These are phyloP conservation scores for Leccinum fibrillosum DNA, from an alignment of 768 basidiomycete species.

Conservation along the genomic window DNA sequence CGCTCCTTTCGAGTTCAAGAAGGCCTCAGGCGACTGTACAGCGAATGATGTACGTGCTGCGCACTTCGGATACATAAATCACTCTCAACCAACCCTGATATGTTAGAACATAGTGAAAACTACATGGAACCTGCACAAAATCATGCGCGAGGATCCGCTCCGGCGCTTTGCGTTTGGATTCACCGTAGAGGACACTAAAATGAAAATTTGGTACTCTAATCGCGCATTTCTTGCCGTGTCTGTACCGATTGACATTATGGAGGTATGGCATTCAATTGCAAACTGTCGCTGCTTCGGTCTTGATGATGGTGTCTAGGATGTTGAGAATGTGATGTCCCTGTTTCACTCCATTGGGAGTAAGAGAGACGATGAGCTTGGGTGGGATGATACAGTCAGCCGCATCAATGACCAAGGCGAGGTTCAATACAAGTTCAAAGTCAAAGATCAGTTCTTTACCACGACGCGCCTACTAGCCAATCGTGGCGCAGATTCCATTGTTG, in stretches of 20 bases:
- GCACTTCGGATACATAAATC: too few species aligned
- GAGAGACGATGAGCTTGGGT: not conserved
- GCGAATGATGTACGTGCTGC: not conserved
- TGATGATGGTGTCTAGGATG: too few species aligned
- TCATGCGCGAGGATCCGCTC: not conserved
- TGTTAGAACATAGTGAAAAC: slow-evolving; percentile 18
- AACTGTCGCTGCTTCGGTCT: too few species aligned
- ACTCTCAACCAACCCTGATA: not conserved
- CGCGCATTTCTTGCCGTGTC: not conserved
- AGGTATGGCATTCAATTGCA: too few species aligned
- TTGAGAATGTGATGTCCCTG: too few species aligned
- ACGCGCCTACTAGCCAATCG: not conserved
- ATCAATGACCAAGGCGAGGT: not conserved
- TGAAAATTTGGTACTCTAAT: slow-evolving; percentile 27
- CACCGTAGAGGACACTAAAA: not conserved
- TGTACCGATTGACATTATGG: not conserved
- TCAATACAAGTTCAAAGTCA: slow-evolving; percentile 1
- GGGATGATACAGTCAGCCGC: slow-evolving; percentile 5
- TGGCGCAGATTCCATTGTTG: not conserved
- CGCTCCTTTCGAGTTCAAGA: too few species aligned
- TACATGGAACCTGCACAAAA: slow-evolving; percentile 21
- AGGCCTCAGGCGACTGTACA: not conserved
- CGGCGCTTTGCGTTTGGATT: not conserved
- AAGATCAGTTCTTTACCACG: not conserved
- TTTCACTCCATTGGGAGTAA: too few species aligned